Conservation (phyloP, 2,329 filamentous ascomycete species). For the Rutstroemia sydowiana region DNA sequence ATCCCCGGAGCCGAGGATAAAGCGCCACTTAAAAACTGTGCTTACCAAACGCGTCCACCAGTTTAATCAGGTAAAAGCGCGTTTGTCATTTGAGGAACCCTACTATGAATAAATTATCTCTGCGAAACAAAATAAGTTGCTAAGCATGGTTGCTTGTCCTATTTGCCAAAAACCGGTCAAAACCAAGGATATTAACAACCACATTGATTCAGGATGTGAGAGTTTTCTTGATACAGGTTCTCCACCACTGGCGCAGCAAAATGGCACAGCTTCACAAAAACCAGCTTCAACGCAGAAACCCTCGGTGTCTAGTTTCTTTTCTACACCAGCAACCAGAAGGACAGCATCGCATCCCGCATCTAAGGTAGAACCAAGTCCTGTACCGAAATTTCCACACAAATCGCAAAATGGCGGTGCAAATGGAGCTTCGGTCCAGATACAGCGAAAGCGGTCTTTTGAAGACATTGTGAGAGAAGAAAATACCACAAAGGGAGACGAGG, state of each 20-base stretch:
- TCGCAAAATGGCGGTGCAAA: slow-evolving; percentile 17
- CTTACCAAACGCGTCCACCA: not conserved
- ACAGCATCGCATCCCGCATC: slow-evolving; percentile 28
- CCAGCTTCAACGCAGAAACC: slow-evolving; percentile 30
- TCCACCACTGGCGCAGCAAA: slow-evolving; percentile 31
- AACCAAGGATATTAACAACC: slow-evolving; percentile 72
- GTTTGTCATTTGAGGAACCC: not conserved
- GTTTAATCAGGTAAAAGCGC: not conserved
- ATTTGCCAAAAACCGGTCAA: slow-evolving; percentile 71
- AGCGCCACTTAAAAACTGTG: not conserved
- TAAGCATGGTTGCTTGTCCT: slow-evolving; percentile 60
- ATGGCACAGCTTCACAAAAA: slow-evolving; percentile 39
- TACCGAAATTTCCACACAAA: slow-evolving; percentile 28
- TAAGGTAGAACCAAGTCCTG: slow-evolving; percentile 28
- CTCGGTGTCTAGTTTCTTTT: slow-evolving; percentile 52
- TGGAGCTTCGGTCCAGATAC: slow-evolving; percentile 17
- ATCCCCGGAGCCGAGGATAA: not conserved
- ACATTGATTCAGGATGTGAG: slow-evolving; percentile 79
- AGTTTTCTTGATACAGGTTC: slow-evolving; percentile 51
- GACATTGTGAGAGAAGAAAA: slow-evolving; percentile 12
- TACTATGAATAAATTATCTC: not conserved
- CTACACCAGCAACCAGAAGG: slow-evolving; percentile 52
- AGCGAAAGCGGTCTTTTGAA: slow-evolving; percentile 28
- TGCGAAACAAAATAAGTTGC: not conserved
- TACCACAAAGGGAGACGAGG: slow-evolving; percentile 13